Evolutionary conservation across 805 yeast genomes (phyloP).

Genomic region (Candida ipomoeae): DNA sequence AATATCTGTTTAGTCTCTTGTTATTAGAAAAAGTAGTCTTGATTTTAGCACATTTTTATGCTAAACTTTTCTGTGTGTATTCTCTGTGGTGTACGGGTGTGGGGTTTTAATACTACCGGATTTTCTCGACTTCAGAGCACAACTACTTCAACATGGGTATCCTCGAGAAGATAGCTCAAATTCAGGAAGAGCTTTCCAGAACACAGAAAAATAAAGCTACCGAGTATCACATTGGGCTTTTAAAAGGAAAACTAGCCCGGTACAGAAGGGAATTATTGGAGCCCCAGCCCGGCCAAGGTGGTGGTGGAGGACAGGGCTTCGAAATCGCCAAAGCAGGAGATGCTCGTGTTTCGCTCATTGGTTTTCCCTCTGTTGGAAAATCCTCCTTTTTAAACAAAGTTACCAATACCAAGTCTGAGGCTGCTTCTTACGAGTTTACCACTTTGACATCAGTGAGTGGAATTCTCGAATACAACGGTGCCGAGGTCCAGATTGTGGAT

Average conservation of each 20-base stretch:
- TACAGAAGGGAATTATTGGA: slow-evolving; percentile 87
- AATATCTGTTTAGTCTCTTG: neutral
- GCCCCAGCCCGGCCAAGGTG: slow-evolving; percentile 74
- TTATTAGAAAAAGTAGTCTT: no score
- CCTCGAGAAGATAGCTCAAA: slow-evolving; percentile 74
- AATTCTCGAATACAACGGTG: slow-evolving; percentile 90
- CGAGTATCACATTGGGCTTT: slow-evolving; percentile 90
- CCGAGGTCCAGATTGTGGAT: slow-evolving; percentile 96
- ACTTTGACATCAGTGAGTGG: slow-evolving; percentile 97
- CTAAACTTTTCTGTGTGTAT: neutral
- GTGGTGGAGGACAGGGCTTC: slow-evolving; percentile 81
- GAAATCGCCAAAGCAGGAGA: slow-evolving; percentile 95
- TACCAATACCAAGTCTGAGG: slow-evolving; percentile 90
- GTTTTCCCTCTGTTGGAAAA: slow-evolving; percentile 97
- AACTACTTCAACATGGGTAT: slow-evolving; percentile 15
- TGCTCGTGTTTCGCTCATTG: slow-evolving; percentile 92
- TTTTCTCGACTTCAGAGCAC: neutral
- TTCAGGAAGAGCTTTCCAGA: slow-evolving; percentile 88
- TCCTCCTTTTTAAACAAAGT: slow-evolving; percentile 85
- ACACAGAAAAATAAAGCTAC: slow-evolving; percentile 98
- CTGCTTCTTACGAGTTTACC: slow-evolving; percentile 93
- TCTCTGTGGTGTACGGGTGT: slow-evolving; percentile 14
- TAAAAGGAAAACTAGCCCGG: slow-evolving; percentile 92
- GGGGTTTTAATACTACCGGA: neutral
- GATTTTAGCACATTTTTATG: neutral